Percentiles rank a stretch among this genome's conserved stretches.
phyloP scores from a whole-genome alignment of 2,329 filamentous ascomycete species.

The Neofusicoccum parvum region DNA sequence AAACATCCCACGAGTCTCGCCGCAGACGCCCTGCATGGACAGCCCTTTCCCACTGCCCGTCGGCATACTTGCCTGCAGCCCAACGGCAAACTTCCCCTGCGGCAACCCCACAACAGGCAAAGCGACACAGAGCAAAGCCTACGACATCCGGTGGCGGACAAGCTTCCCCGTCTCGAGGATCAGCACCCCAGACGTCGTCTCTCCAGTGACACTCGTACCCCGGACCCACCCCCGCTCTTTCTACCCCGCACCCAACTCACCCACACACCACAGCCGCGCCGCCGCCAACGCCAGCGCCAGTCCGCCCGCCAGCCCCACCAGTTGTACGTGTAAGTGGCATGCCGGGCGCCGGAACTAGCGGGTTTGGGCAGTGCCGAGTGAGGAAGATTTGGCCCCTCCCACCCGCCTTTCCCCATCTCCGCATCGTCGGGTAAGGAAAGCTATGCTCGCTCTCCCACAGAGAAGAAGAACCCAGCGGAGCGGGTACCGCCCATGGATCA shows the following conservation, averaged over 20 bases:
- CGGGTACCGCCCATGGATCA: too few relatives aligned
- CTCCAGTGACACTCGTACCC: background rate
- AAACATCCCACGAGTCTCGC: background rate
- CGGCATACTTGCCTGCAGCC: background rate
- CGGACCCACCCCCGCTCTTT: slow-evolving; percentile 15
- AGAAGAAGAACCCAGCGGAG: too few relatives aligned
- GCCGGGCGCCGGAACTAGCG: background rate
- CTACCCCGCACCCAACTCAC: background rate
- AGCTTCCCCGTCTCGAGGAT: too few relatives aligned
- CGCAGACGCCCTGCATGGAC: background rate
- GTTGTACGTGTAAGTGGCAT: background rate
- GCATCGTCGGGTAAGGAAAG: slow-evolving; percentile 3
- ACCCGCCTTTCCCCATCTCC: background rate
- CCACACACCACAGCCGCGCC: background rate
- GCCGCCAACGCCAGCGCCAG: too few relatives aligned
- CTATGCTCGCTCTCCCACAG: background rate
- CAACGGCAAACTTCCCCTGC: background rate
- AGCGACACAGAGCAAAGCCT: too few relatives aligned
- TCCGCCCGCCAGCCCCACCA: background rate
- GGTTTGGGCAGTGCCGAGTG: background rate
- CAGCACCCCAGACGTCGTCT: too few relatives aligned
- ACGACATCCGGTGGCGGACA: too few relatives aligned
- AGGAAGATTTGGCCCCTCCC: too few relatives aligned
- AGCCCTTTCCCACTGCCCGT: background rate
- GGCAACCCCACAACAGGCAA: background rate